Conservation (phyloP, 2,329 filamentous ascomycete genomes). For the Incumbomyces lentus region DNA sequence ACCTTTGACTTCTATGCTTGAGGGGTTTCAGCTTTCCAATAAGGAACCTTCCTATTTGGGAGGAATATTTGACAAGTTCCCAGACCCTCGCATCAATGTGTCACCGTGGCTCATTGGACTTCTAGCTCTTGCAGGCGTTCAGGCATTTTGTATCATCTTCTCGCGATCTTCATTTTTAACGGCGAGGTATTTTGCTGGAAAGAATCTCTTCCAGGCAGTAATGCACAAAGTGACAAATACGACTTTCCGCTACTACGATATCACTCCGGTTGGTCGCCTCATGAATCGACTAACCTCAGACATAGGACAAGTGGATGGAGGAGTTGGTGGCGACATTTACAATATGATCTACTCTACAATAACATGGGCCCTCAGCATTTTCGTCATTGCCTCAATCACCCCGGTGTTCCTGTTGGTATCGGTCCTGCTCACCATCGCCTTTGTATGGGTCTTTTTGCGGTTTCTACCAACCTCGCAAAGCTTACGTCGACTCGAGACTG, state of each 20-base stretch:
- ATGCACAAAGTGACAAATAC: slow-evolving; percentile 65
- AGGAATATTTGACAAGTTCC: slow-evolving; percentile 43
- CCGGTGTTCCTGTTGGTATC: slow-evolving; percentile 67
- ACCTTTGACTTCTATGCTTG: slow-evolving; percentile 18
- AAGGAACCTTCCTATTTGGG: slow-evolving; percentile 22
- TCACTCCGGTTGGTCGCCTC: slow-evolving; percentile 75
- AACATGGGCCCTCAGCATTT: slow-evolving; percentile 59
- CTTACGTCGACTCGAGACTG: slow-evolving; percentile 75
- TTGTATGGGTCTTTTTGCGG: slow-evolving; percentile 61
- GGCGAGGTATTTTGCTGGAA: slow-evolving; percentile 72
- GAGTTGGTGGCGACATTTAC: slow-evolving; percentile 66
- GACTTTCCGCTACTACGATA: slow-evolving; percentile 83
- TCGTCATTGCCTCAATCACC: slow-evolving; percentile 70
- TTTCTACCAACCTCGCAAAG: slow-evolving; percentile 79
- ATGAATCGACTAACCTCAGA: slow-evolving; percentile 91
- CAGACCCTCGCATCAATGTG: slow-evolving; percentile 57
- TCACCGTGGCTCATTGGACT: slow-evolving; percentile 66
- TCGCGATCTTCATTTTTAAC: slow-evolving; percentile 59
- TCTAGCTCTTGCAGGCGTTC: slow-evolving; percentile 51
- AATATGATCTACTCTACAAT: slow-evolving; percentile 60
- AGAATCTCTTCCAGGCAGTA: slow-evolving; percentile 61
- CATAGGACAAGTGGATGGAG: slow-evolving; percentile 78
- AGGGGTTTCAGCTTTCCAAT: slow-evolving; percentile 13
- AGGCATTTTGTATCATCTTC: slow-evolving; percentile 50
- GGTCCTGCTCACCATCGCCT: slow-evolving; percentile 53